These are phyloP conservation scores for Colletotrichum trifolii DNA, from an alignment of 2,329 filamentous ascomycete species.

Conservation along the genomic window DNA sequence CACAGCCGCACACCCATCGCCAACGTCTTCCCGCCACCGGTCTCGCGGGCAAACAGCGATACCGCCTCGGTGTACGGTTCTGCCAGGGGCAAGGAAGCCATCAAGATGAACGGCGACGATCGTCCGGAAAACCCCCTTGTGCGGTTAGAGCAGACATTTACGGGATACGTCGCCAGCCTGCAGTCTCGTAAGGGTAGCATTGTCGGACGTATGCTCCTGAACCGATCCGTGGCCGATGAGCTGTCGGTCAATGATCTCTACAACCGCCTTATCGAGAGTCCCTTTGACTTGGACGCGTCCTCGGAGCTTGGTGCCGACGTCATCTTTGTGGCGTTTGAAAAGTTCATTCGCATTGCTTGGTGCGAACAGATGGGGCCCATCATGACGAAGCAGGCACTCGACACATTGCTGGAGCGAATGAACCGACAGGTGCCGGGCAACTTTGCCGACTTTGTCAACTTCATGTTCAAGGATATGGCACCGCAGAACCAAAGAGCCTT, in stretches of 20 bases:
- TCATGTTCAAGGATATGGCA: slow-evolving; percentile 73
- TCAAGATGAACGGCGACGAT: slow-evolving; percentile 59
- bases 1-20: slow-evolving; percentile 53
- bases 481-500: slow-evolving; percentile 82
- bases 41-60: slow-evolving; percentile 57
- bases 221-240: slow-evolving; percentile 77
- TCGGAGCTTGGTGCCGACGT: slow-evolving; percentile 83
- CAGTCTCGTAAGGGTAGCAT: slow-evolving; percentile 90
- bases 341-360: slow-evolving; percentile 91
- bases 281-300: slow-evolving; percentile 79
- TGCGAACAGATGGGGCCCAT: slow-evolving; percentile 87
- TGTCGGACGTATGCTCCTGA: slow-evolving; percentile 79
- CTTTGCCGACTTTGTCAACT: slow-evolving; percentile 76
- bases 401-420: slow-evolving; percentile 77
- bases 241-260: slow-evolving; percentile 89
- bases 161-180: slow-evolving; percentile 83
- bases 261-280: slow-evolving; percentile 86
- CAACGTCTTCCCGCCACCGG: slow-evolving; percentile 51
- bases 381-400: slow-evolving; percentile 76
- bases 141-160: slow-evolving; percentile 85
- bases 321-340: slow-evolving; percentile 92
- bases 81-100: slow-evolving; percentile 58
- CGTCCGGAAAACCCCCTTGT: slow-evolving; percentile 73
- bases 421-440: slow-evolving; percentile 77
- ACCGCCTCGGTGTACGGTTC: slow-evolving; percentile 66